Percentiles rank a stretch among this genome's conserved stretches.
These are phyloP conservation scores for Neospermospora avenae DNA, from an alignment of 2,329 filamentous ascomycete species.

Conservation along the genomic window DNA sequence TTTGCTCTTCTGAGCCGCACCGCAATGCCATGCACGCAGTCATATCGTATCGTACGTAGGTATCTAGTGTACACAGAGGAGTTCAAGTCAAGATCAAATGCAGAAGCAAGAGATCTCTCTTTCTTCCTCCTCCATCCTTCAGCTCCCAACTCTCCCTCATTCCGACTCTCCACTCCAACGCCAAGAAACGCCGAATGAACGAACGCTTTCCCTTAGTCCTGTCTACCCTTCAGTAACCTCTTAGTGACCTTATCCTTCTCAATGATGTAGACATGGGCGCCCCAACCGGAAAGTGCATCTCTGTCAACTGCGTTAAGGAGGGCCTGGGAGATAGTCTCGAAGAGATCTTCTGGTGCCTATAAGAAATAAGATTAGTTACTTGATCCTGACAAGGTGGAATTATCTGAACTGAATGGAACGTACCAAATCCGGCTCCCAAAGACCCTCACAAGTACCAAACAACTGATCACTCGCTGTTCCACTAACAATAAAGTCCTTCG, in stretches of 20 bases:
- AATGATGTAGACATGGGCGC: constrained; percentile 98
- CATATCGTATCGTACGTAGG: constrained; percentile 4
- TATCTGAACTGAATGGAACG: constrained; percentile 34
- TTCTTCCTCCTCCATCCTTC: not conserved
- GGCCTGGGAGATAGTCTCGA: constrained; percentile 96
- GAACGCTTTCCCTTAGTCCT: constrained; percentile 61
- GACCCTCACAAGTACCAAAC: constrained; percentile 96
- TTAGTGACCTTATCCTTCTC: constrained; percentile 99
- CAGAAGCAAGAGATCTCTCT: not conserved
- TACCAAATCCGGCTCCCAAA: constrained; percentile 98
- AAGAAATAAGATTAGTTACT: constrained; percentile 4
- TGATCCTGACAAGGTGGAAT: not conserved
- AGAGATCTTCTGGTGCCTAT: constrained; percentile 86
- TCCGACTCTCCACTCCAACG: not conserved
- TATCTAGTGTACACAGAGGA: constrained; percentile 31
- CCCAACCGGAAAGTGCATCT: constrained; percentile 96
- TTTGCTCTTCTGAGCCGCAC: constrained; percentile 14
- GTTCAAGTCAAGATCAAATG: constrained; percentile 1
- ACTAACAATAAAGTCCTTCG: constrained; percentile 98
- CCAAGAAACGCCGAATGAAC: not conserved
- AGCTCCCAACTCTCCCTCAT: not conserved
- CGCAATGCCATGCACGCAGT: constrained; percentile 16
- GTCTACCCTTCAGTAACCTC: constrained; percentile 94
- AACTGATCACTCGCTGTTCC: constrained; percentile 96
- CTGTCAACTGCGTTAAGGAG: constrained; percentile 94